Evolutionary conservation across 495 filamentous ascomycete species (phyloP), one percentile per base, ranked within the genome.

Genomic region (Penicillium fimorum): DNA sequence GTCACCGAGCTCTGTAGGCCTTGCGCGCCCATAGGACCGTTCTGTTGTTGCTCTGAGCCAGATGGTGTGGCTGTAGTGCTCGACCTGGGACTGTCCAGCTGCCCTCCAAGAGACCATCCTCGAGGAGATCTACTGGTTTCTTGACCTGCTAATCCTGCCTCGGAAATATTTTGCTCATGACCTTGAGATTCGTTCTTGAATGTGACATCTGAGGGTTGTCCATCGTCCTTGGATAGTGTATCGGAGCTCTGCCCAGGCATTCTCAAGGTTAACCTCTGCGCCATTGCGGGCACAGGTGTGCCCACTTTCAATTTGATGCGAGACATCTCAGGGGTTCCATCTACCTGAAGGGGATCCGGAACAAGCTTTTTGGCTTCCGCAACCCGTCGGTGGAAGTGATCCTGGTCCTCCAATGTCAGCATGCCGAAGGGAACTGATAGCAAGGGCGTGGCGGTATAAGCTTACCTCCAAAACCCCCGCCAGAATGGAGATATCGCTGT

Each of bases 381-480:
- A 13, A 96, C 61, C 29, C 84, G 78, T 30, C 79, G 73, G 25
- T 82, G 71, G 60, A 96, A 93, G 54, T 79, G 76, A 60, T 79
- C 68, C 87, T 91, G 54, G 29, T 20, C 6, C 8, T 27, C 22
- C 15, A 46, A 9, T 45, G 49, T 76, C 59, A 79, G 68, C 47
- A 50, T 44, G n/a, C 45, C 35, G 27, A 12, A n/a, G 17, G 18
- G n/a, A 35, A 25, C 45, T 2, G 44, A 50, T 49, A 40, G 12
- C 20, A 25, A 12, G n/a, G 50, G 35, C 32, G 17, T 25, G 11
- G 15, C 12, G 22, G 35, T 20, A 20, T 47, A 24, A 27, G 46
- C 80, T 50, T 75, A 90, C 90, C 81, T 95, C 83, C 12, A 96
- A 79, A 32, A 90, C 80, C 18, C 82, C 82, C 18, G 90, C 89